Base-by-base conservation (phyloP, 129 eudicot genomes). In the Pulicaria dysenterica region DNA sequence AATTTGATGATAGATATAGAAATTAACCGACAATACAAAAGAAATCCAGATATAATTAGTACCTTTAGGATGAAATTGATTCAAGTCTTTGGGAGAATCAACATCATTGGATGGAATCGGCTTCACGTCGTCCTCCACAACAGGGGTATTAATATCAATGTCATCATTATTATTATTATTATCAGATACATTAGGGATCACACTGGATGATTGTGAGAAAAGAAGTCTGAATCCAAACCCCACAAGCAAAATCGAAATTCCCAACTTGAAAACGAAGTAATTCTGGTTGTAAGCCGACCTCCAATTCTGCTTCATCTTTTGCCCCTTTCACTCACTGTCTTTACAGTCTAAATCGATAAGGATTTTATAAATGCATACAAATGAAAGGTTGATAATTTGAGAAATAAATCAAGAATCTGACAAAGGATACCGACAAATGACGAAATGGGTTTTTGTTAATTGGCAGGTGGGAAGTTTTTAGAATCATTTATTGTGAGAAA, bases 151-250 rank as follows among this genome's bases (percentile, higher is more conserved):
- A 17, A 39, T 39, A 13, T 8, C n/a, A 8, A 64, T 39, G 9
- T 14, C n/a, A 48, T 2, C 8, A 53, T 53, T 15, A 53, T 11
- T 9, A 41, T 11, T 17, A 15, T 44, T 70, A 63, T 7, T 24
- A 43, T 80, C 73, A 1, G 86, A 56, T 68, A 64, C 74, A 55
- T 64, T 64, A 39, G 91, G 70, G 83, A 78, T 61, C 19, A 38
- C 88, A 67, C 50, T 77, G 48, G 95, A 78, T 5, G 82, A 77
- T 82, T 80, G 60, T 15, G 78, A 77, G 34, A 79, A 82, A 13
- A 89, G 78, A 55, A 89, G 78, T 46, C 88, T 68, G 54, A 93
- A 78, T 40, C 82, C 87, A 76, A 93, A 82, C 42, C 86, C 95
- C 69, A 86, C 75, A 9, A 91, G 73, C 65, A 91, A 67, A 69